Conservation (phyloP, 345 rosid species). For the Rhizophora mangle region DNA sequence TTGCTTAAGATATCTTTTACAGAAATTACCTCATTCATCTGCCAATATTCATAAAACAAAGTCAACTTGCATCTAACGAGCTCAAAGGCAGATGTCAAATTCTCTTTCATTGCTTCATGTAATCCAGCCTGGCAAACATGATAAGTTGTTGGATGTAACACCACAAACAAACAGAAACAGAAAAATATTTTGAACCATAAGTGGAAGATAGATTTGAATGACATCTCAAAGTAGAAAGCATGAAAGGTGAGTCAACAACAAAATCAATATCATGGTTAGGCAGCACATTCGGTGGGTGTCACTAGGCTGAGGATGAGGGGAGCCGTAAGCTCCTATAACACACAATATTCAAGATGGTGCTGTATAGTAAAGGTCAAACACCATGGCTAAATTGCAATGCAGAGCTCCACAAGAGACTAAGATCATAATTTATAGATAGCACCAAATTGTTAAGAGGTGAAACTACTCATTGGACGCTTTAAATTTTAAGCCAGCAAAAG, state of each 20-base stretch:
- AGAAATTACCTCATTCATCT: conserved; percentile 73
- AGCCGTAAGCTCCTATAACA: background rate
- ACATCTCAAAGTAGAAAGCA: background rate
- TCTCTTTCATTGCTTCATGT: conserved; percentile 37
- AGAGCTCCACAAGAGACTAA: background rate
- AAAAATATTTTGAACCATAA: background rate
- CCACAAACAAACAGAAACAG: conserved; percentile 12
- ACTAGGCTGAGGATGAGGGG: background rate
- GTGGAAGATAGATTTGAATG: conserved; percentile 3
- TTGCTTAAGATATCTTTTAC: background rate
- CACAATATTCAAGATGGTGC: background rate
- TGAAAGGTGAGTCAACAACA: background rate
- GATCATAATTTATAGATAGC: background rate
- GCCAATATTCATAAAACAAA: conserved; percentile 84
- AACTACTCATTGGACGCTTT: too few species aligned
- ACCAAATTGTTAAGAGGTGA: background rate
- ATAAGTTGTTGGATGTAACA: conserved; percentile 8
- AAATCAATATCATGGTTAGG: background rate
- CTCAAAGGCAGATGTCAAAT: conserved; percentile 43
- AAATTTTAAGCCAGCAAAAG: too few species aligned
- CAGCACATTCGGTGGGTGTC: background rate
- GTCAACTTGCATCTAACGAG: conserved; percentile 73
- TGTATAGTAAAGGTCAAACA: too few species aligned
- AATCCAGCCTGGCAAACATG: conserved; percentile 48
- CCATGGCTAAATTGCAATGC: background rate